These are phyloP conservation scores for Avena insularis DNA, from an alignment of 176 grass and related monocot genomes.

Conservation along the genomic window DNA sequence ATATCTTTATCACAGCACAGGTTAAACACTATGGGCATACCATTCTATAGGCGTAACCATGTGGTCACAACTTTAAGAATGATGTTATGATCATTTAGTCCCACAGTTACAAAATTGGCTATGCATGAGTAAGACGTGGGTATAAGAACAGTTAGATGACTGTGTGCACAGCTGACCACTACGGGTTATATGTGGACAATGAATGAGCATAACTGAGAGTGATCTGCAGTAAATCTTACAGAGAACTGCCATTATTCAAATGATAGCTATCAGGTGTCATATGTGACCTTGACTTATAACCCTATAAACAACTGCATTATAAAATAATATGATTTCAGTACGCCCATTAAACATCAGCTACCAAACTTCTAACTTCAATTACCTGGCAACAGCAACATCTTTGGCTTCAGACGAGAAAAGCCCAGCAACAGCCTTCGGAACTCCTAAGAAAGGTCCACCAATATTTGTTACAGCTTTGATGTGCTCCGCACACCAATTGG, in stretches of 20 bases:
- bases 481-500: constrained; percentile 89
- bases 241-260: constrained; percentile 7
- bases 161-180: background rate
- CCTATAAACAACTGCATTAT: constrained; percentile 35
- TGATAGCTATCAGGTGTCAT: background rate
- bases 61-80: background rate
- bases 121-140: background rate
- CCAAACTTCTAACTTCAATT: constrained; percentile 31
- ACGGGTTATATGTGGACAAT: background rate
- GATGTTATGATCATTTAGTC: background rate
- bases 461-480: constrained; percentile 98
- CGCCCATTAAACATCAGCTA: constrained; percentile 18
- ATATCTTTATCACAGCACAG: constrained; percentile 23
- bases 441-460: constrained; percentile 93
- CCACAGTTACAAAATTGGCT: background rate
- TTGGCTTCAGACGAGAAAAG: constrained; percentile 98
- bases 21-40: constrained; percentile 19
- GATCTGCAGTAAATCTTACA: background rate
- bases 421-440: constrained; percentile 89
- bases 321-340: constrained; percentile 25
- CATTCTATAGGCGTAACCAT: constrained; percentile 1
- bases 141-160: background rate
- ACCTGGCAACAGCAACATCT: constrained; percentile 99
- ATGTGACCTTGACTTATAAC: constrained; percentile 29
- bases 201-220: constrained; percentile 6